Conservation (phyloP, 139 green algal species). For the Chlorella sp. region DNA sequence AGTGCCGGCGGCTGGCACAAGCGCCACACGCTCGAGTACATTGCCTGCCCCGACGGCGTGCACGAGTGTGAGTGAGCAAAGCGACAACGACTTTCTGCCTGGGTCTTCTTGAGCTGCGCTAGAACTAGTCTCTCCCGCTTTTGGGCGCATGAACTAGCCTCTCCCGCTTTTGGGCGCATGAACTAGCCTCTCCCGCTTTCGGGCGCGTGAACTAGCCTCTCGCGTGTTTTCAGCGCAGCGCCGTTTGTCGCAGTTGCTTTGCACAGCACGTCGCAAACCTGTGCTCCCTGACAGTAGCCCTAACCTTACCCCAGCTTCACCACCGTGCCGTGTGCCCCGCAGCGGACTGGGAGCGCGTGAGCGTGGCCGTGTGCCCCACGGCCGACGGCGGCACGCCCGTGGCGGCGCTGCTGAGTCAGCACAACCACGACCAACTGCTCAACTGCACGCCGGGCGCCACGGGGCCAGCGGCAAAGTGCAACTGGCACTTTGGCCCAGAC, state of each 20-base stretch:
- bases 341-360: conserved; percentile 11
- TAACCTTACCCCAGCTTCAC: too few species aligned
- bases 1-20: not conserved
- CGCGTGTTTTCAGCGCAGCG: too few species aligned
- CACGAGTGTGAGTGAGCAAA: conserved; percentile 10
- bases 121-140: not conserved
- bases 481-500: not conserved
- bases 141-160: not conserved
- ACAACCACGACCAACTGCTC: conserved; percentile 8
- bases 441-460: not conserved
- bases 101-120: not conserved
- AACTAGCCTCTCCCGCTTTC: too few species aligned
- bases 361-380: conserved; percentile 3
- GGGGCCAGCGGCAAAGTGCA: not conserved
- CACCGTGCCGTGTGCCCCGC: too few species aligned
- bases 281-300: too few species aligned
- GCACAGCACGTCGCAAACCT: too few species aligned
- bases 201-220: too few species aligned
- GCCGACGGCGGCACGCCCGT: not conserved
- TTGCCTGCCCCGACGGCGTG: not conserved
- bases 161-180: not conserved
- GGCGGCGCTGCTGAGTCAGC: conserved; percentile 8
- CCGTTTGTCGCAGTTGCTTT: too few species aligned
- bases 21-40: not conserved
- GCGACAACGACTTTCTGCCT: not conserved